phyloP scores from a whole-genome alignment of 1,139 yeast genomes.

The Protomyces arabidopsidicola region DNA sequence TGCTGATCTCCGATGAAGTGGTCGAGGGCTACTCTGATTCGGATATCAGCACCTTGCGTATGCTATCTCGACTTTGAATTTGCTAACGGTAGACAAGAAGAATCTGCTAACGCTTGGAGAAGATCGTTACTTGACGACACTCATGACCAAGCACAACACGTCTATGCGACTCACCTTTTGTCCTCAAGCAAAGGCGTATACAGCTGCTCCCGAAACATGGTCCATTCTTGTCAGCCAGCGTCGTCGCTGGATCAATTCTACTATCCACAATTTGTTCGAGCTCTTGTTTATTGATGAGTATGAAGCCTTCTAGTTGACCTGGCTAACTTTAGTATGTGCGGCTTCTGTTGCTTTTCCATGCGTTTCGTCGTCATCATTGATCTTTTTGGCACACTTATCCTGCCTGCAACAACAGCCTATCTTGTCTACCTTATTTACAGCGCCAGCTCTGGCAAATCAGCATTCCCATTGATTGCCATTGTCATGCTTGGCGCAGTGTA shows the following conservation, averaged over 20 bases:
- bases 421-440: conserved; percentile 40
- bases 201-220: conserved; percentile 41
- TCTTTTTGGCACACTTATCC: conserved; percentile 40
- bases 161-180: conserved; percentile 38
- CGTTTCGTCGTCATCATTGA: conserved; percentile 42
- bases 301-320: not conserved
- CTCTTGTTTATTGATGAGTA: conserved; percentile 35
- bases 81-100: conserved; percentile 39
- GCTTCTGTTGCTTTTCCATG: conserved; percentile 42
- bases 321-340: conserved; percentile 38
- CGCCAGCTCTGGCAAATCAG: conserved; percentile 37
- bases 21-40: conserved; percentile 42
- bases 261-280: conserved; percentile 42
- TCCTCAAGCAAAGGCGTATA: conserved; percentile 40
- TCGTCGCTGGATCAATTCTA: conserved; percentile 44
- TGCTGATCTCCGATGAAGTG: conserved; percentile 42
- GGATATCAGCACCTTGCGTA: conserved; percentile 41
- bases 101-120: conserved; percentile 45
- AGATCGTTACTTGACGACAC: conserved; percentile 45
- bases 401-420: conserved; percentile 41
- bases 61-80: not conserved
- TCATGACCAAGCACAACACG: conserved; percentile 40
- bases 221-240: conserved; percentile 41
- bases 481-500: conserved; percentile 40
- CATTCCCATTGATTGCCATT: conserved; percentile 41